Evolutionary conservation across 495 filamentous ascomycete species (phyloP).

Genomic region (Penicillium crystallinum): DNA sequence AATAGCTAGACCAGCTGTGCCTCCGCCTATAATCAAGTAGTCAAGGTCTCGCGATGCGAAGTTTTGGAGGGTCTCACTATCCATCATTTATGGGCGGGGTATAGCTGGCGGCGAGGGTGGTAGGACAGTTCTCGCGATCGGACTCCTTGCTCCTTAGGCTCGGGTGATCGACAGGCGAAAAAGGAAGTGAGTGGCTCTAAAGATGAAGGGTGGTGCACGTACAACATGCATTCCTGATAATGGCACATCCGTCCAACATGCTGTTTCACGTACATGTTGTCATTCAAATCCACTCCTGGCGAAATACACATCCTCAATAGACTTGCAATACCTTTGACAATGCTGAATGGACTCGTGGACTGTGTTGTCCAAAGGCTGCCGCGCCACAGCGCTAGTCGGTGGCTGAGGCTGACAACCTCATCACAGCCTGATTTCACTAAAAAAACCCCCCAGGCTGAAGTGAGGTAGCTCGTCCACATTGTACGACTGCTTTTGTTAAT

Average conservation of each 20-base stretch:
- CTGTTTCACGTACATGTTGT: too few relatives aligned
- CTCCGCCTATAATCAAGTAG: slow-evolving; percentile 35
- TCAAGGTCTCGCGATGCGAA: slow-evolving; percentile 27
- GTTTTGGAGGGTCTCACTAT: background rate
- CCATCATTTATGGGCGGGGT: background rate
- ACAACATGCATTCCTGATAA: background rate
- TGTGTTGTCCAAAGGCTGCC: background rate
- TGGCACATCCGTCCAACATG: too few relatives aligned
- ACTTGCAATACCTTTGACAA: too few relatives aligned
- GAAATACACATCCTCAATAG: too few relatives aligned
- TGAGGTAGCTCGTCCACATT: background rate
- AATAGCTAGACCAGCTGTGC: slow-evolving; percentile 31
- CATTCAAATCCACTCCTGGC: too few relatives aligned
- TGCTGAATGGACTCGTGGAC: too few relatives aligned
- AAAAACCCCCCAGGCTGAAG: background rate
- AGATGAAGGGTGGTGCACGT: background rate
- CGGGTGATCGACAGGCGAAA: background rate
- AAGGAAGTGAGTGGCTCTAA: background rate
- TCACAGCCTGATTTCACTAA: background rate
- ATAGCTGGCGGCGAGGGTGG: too few relatives aligned
- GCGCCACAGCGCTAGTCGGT: background rate
- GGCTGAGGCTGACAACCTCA: background rate
- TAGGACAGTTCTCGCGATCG: background rate
- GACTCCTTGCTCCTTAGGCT: background rate
- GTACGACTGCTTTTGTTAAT: background rate